phyloP scores from a whole-genome alignment of 2,329 filamentous ascomycete species.

The Leptosphaerulina australis region DNA sequence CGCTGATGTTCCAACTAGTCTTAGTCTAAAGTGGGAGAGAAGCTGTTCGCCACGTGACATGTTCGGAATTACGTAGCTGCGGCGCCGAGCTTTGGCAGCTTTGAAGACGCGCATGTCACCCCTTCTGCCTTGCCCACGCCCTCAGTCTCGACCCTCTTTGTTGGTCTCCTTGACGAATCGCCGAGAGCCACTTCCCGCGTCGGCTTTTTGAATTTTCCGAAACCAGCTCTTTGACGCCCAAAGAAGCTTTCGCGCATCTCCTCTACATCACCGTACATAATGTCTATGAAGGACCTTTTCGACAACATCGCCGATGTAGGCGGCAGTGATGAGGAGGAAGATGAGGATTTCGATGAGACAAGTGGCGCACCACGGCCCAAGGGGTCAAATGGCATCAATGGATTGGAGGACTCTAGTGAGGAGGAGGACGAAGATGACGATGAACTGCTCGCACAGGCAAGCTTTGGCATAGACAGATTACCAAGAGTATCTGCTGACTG shows the following conservation, averaged over 20 bases:
- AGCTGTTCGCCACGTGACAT: constrained; percentile 5
- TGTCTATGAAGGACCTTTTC: constrained; percentile 67
- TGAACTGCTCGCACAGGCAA: constrained; percentile 41
- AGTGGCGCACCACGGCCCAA: constrained; percentile 28
- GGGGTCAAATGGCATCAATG: constrained; percentile 40
- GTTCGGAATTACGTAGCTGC: constrained; percentile 21
- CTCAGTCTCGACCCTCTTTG: constrained; percentile 24
- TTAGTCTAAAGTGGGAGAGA: neutral
- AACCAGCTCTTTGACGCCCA: constrained; percentile 16
- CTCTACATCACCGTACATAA: constrained; percentile 37
- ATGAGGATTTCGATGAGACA: constrained; percentile 47
- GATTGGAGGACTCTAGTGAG: constrained; percentile 47
- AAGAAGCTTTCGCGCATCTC: constrained; percentile 29
- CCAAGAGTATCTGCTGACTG: constrained; percentile 21
- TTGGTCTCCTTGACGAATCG: constrained; percentile 24
- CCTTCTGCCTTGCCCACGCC: constrained; percentile 26
- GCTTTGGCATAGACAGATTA: constrained; percentile 23
- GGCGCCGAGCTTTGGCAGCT: constrained; percentile 27
- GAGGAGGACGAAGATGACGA: constrained; percentile 51
- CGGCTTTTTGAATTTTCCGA: constrained; percentile 18
- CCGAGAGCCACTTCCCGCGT: constrained; percentile 17
- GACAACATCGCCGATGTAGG: constrained; percentile 86
- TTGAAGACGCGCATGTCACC: constrained; percentile 30
- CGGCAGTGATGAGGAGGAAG: constrained; percentile 65
- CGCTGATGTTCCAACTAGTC: neutral